Evolutionary conservation across 352 stramenopile genomes (phyloP), one percentile per base, ranked within the genome.

Genomic region (Globisporangium takayamanum): DNA sequence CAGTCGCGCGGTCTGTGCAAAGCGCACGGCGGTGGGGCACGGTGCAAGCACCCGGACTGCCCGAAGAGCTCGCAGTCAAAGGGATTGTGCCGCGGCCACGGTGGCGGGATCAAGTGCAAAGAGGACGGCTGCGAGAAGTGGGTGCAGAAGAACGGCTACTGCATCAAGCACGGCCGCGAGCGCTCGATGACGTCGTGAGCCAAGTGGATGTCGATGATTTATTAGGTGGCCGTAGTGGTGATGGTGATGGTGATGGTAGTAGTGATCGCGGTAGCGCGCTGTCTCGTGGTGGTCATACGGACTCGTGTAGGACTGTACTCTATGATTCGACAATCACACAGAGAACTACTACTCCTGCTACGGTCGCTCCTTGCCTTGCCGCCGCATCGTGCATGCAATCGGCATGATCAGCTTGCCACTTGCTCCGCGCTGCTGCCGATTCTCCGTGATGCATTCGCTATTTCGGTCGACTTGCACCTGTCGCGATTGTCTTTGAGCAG

Each of bases 101-200:
- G 83, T 55, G 84, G 84, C 36, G 84, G 83, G 57, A 90, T 93
- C 59, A 92, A 92, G 67, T 94, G 84, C 61, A 94, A 92, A 64
- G 79, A 84, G 44, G 81, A 90, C 50, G 80, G 84, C 16, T 94
- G 84, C 54, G 84, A 92, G 57, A 94, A 94, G 68, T 92, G 84
- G 83, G 83, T 93, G 62, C 84, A 94, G 70, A 92, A 90, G 74
- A 93, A 93, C 61, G 84, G 83, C 53, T 94, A 91, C 67, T 94
- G 84, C 69, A 93, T 93, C 68, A 92, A 93, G 71, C 84, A 94
- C 66, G 84, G 83, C 53, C 83, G 84, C 63, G 84, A 93, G 62
- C 73, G 68, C 63, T 57, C 80, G 22, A 76, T 82, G 73, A 87
- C 70, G 36, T 74, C 78, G 39, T 90, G 65, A 82, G 44, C 8